phyloP scores from a whole-genome alignment of 2,329 filamentous ascomycete genomes.

The Fusarium redolens region DNA sequence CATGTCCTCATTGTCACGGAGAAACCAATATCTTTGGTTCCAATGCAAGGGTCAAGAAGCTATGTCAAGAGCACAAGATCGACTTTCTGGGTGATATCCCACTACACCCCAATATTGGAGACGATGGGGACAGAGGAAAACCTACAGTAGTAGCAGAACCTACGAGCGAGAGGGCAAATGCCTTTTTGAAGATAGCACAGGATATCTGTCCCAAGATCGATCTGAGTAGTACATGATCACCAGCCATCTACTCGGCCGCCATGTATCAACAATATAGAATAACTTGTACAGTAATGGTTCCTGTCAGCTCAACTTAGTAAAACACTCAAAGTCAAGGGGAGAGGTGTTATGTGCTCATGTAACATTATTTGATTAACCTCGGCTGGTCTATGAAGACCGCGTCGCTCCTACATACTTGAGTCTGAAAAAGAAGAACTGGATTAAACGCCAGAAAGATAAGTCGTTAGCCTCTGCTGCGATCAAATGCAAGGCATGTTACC shows the following conservation, averaged over 20 bases:
- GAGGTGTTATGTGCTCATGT: slow-evolving; percentile 13
- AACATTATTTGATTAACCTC: slow-evolving; percentile 40
- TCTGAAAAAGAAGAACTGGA: slow-evolving; percentile 36
- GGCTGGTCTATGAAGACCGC: slow-evolving; percentile 12
- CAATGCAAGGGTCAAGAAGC: slow-evolving; percentile 70
- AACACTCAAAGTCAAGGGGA: slow-evolving; percentile 17
- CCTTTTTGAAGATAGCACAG: slow-evolving; percentile 78
- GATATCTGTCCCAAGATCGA: slow-evolving; percentile 61
- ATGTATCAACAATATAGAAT: slow-evolving; percentile 7
- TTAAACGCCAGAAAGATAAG: slow-evolving; percentile 42
- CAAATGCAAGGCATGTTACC: slow-evolving; percentile 51
- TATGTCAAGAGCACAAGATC: slow-evolving; percentile 79
- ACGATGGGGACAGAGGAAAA: slow-evolving; percentile 86
- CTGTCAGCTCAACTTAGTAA: slow-evolving; percentile 37
- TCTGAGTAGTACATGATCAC: slow-evolving; percentile 32
- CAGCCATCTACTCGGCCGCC: background rate
- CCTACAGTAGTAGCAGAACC: slow-evolving; percentile 93
- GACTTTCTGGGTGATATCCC: slow-evolving; percentile 91
- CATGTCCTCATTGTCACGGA: slow-evolving; percentile 80
- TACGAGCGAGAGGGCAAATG: slow-evolving; percentile 74
- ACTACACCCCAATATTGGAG: slow-evolving; percentile 85
- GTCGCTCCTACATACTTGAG: slow-evolving; percentile 40
- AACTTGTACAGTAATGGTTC: slow-evolving; percentile 3
- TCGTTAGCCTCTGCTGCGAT: slow-evolving; percentile 58
- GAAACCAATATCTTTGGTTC: slow-evolving; percentile 81